Percentiles rank a stretch among this genome's conserved stretches.
Conservation (phyloP, 345 rosid genomes). For the Pugionium cornutum region DNA sequence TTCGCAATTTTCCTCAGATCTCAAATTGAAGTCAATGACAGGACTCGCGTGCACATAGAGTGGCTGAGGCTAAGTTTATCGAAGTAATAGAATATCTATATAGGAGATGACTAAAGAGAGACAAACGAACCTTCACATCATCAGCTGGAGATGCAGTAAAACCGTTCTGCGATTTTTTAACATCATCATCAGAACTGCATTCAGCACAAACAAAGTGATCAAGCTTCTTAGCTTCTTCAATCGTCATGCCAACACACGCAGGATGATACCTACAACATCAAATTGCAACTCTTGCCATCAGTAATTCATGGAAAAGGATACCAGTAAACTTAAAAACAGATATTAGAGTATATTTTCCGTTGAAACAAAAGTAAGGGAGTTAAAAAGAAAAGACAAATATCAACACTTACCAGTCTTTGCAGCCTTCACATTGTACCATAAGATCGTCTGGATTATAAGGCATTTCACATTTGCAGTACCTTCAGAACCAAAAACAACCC, state of each 20-base stretch:
- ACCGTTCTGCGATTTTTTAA: slow-evolving; percentile 57
- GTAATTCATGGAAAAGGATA: no score
- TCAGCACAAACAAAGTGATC: slow-evolving; percentile 77
- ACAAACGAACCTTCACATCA: slow-evolving; percentile 57
- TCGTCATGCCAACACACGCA: slow-evolving; percentile 78
- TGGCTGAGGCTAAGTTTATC: slow-evolving; percentile 8
- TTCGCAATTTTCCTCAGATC: no score
- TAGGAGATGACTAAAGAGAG: not conserved
- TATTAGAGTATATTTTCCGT: no score
- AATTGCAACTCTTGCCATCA: slow-evolving; percentile 30
- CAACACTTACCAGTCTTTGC: slow-evolving; percentile 73
- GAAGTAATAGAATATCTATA: slow-evolving; percentile 5
- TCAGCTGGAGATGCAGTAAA: slow-evolving; percentile 52
- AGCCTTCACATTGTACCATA: slow-evolving; percentile 87
- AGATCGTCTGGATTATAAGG: slow-evolving; percentile 86
- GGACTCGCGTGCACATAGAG: slow-evolving; percentile 7
- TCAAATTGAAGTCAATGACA: no score
- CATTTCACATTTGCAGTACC: slow-evolving; percentile 93
- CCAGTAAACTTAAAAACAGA: no score
- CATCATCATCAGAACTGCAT: slow-evolving; percentile 64
- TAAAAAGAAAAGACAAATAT: not conserved
- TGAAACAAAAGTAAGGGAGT: no score
- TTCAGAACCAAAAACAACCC: slow-evolving; percentile 39
- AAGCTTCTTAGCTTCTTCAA: slow-evolving; percentile 77
- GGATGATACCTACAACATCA: slow-evolving; percentile 74